Evolutionary conservation across 169 alveolate genomes (phyloP).

Genomic region (Eimeria falciformis): DNA sequence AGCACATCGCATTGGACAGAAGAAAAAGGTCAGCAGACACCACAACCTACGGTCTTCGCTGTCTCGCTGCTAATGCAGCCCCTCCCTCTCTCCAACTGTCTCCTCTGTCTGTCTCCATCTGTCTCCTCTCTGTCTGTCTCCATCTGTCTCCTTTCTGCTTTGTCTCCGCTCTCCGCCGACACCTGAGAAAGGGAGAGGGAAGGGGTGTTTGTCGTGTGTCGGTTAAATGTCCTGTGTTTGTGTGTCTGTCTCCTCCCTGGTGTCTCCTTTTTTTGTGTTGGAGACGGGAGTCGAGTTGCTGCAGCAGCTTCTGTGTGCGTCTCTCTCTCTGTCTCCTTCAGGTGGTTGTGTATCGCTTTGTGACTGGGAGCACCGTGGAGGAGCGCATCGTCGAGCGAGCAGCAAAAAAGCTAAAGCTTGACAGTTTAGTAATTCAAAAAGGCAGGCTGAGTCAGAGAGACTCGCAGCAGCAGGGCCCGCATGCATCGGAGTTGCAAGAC

Average conservation of each 20-base stretch:
- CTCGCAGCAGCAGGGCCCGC: constrained; percentile 83
- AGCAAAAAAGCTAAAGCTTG: constrained; percentile 92
- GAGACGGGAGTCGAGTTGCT: too few relatives aligned
- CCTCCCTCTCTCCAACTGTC: background rate
- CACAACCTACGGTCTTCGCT: background rate
- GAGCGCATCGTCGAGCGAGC: constrained; percentile 96
- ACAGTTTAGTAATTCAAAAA: constrained; percentile 92
- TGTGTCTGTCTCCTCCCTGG: too few relatives aligned
- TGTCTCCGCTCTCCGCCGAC: background rate
- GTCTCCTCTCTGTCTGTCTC: background rate
- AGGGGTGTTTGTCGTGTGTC: too few relatives aligned
- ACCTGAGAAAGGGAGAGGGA: too few relatives aligned
- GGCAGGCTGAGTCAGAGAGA: constrained; percentile 87
- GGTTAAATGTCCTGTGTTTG: too few relatives aligned
- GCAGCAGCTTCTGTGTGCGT: too few relatives aligned
- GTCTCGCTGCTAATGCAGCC: background rate
- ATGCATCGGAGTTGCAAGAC: constrained; percentile 91
- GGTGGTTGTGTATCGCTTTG: constrained; percentile 91
- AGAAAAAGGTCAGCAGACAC: constrained; percentile 89
- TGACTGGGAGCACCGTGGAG: constrained; percentile 94
- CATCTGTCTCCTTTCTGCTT: background rate
- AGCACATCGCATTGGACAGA: constrained; percentile 96
- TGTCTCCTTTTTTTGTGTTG: too few relatives aligned
- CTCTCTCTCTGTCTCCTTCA: constrained; percentile 69
- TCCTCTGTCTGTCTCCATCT: background rate